Base-by-base conservation (phyloP, 345 rosid species). In the Raphanus sativus region DNA sequence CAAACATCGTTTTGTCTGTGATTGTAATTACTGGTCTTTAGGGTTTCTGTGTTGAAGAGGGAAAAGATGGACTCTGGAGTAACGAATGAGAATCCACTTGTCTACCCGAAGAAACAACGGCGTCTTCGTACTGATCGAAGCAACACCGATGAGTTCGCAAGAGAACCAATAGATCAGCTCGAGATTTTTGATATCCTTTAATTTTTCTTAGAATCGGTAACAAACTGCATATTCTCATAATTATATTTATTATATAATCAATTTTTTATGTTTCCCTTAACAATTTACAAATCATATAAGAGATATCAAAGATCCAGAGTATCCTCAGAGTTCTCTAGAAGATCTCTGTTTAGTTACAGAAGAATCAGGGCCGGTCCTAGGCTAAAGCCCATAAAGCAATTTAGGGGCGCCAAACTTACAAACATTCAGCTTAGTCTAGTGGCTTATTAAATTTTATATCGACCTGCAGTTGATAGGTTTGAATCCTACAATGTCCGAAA, bases 251-350 rank as follows among this genome's bases (percentile, higher is more conserved):
- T 62, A 7, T 72, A 42, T 8, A 5, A 45, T 48, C 2, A n/a
- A 4, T 4, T 5, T 28, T 8, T 4, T 1, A 42, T 5, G 1
- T 40, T 48, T 58, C 75, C 77, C 88, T 88, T 91, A 73, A 84
- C 71, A 42, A 72, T 86, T 77, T 17, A 74, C 83, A 93, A 69
- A 93, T 85, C 91, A 85, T 87, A 84, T 94, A 56, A 87, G 93
- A 83, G 93, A 91, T 78, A 94, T 91, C 72, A 94, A 90, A 79
- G 97, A 91, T 79, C 97, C 97, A 25, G 96, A 94, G 81, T 93
- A 94, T 84, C 90, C 88, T 24, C 82, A 87, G 56, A 17, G 3
- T 12, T 91, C 97, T 34, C 79, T 91, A 78, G 97, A 94, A 75
- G 90, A 89, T 77, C 96, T 94, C 42, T 87, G 83, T 72, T 94